These are phyloP conservation scores for Pestalotiopsis sp. DNA, from an alignment of 2,329 filamentous ascomycete genomes.

Conservation along the genomic window DNA sequence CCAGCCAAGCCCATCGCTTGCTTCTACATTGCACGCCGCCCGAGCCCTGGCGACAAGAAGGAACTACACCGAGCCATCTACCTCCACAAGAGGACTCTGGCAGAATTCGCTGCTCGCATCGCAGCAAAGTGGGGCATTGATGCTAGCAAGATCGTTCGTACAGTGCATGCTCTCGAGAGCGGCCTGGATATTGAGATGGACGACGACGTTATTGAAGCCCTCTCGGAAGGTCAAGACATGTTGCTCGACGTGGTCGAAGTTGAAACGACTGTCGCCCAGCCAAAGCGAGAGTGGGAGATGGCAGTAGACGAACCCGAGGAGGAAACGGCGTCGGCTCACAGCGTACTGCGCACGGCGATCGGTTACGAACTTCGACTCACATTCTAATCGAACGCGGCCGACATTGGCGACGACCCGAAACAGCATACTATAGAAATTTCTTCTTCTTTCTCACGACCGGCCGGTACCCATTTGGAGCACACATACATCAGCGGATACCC, in stretches of 20 bases:
- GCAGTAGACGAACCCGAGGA: slow-evolving; percentile 49
- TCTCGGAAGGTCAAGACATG: slow-evolving; percentile 93
- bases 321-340: slow-evolving; percentile 34
- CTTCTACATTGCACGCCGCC: slow-evolving; percentile 74
- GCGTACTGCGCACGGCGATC: slow-evolving; percentile 31
- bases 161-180: slow-evolving; percentile 71
- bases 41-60: slow-evolving; percentile 51
- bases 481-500: slow-evolving; percentile 14
- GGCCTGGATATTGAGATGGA: slow-evolving; percentile 86
- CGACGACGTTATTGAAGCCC: slow-evolving; percentile 81
- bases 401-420: slow-evolving; percentile 10
- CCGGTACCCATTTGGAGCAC: slow-evolving; percentile 6
- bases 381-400: slow-evolving; percentile 40
- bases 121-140: slow-evolving; percentile 83
- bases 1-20: slow-evolving; percentile 78
- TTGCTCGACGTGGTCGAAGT: slow-evolving; percentile 65
- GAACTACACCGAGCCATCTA: slow-evolving; percentile 86
- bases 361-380: slow-evolving; percentile 49
- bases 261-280: slow-evolving; percentile 34
- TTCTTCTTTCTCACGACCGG: neutral
- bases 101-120: slow-evolving; percentile 73
- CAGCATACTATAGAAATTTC: slow-evolving; percentile 2
- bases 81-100: slow-evolving; percentile 73
- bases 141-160: slow-evolving; percentile 68
- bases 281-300: slow-evolving; percentile 67